Conservation (phyloP, 176 grass and related monocot species). For the Eremochloa ophiuroides region DNA sequence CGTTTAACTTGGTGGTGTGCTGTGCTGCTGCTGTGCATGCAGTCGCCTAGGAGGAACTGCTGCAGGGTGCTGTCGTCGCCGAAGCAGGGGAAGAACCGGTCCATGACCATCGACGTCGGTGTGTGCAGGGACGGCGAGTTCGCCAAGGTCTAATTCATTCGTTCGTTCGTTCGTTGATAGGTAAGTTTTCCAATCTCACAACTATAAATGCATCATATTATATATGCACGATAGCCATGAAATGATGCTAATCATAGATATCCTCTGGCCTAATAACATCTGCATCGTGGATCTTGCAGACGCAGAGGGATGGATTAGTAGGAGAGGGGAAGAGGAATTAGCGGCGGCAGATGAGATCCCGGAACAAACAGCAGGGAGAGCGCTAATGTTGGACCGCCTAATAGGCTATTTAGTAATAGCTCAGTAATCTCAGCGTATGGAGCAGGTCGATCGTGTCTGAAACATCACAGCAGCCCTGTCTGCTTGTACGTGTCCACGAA, state of each 20-base stretch:
- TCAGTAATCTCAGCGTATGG: neutral
- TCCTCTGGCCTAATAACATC: neutral
- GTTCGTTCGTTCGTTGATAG: neutral
- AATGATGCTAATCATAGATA: neutral
- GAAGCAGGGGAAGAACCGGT: slow-evolving; percentile 39
- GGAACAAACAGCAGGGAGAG: neutral
- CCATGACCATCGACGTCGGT: slow-evolving; percentile 71
- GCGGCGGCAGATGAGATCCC: slow-evolving; percentile 9
- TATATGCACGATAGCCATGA: too few species aligned
- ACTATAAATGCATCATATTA: too few species aligned
- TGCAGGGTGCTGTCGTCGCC: slow-evolving; percentile 81
- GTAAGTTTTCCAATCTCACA: neutral
- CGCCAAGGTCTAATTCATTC: slow-evolving; percentile 41
- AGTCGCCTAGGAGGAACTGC: slow-evolving; percentile 95
- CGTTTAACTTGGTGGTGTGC: too few species aligned
- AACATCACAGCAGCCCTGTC: neutral
- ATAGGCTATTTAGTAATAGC: neutral
- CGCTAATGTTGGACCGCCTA: neutral
- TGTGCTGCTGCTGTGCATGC: too few species aligned
- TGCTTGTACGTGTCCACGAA: neutral
- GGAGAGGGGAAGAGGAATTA: slow-evolving; percentile 18
- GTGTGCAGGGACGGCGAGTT: slow-evolving; percentile 64
- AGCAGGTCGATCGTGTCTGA: neutral
- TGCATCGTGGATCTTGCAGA: slow-evolving; percentile 10
- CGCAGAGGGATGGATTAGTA: slow-evolving; percentile 10